These are phyloP conservation scores for Entamoeba dispar DNA, from an alignment of 208 protist genomes.

Conservation along the genomic window DNA sequence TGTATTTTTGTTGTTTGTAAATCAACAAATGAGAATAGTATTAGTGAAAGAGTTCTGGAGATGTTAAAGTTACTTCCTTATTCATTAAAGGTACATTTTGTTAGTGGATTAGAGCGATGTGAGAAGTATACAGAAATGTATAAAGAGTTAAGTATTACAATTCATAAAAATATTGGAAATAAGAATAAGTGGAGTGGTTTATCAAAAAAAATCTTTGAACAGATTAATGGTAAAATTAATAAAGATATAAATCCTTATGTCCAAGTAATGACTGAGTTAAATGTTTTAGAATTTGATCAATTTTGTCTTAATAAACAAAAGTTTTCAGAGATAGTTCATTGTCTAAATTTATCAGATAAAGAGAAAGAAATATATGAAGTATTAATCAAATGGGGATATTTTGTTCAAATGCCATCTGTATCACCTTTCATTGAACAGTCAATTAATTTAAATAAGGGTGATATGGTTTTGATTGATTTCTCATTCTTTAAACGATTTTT, in stretches of 20 bases:
- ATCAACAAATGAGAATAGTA: neutral
- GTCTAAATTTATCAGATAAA: too few species aligned
- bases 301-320: neutral
- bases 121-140: too few species aligned
- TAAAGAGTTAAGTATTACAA: neutral
- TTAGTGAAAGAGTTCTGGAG: neutral
- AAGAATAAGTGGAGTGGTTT: neutral
- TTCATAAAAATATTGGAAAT: neutral
- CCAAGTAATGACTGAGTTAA: neutral
- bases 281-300: neutral
- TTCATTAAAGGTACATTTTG: too few species aligned
- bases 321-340: neutral
- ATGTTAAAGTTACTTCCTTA: too few species aligned
- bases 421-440: too few species aligned
- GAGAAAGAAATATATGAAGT: too few species aligned
- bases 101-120: too few species aligned
- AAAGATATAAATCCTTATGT: neutral
- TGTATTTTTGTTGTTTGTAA: neutral
- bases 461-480: too few species aligned
- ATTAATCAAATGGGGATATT: too few species aligned
- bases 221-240: neutral
- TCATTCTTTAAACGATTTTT: too few species aligned
- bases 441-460: too few species aligned
- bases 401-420: too few species aligned
- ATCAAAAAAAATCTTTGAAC: neutral